phyloP scores from a whole-genome alignment of 148 eudicot species.

The Beta vulgaris region DNA sequence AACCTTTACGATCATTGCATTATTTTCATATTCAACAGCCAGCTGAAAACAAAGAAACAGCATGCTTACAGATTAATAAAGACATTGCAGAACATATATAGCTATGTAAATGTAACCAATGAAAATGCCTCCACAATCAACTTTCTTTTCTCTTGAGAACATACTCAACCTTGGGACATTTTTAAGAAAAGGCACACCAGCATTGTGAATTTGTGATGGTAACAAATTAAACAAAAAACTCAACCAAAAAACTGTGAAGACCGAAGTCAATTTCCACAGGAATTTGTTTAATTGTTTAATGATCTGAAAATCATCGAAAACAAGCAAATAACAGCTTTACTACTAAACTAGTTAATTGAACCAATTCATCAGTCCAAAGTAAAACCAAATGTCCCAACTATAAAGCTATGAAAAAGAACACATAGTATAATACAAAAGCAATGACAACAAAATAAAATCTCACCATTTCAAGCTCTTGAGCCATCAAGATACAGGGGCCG shows the following conservation, averaged over 20 bases:
- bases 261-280: background rate
- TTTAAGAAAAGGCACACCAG: no score
- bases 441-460: background rate
- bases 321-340: background rate
- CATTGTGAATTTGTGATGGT: no score
- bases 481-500: conserved; percentile 96
- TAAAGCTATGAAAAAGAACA: background rate
- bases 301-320: background rate
- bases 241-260: background rate
- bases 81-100: background rate
- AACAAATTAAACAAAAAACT: background rate
- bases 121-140: background rate
- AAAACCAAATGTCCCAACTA: no score
- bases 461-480: conserved; percentile 98
- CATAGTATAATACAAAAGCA: no score
- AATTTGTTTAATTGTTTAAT: background rate
- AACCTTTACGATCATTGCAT: conserved; percentile 76
- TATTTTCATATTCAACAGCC: conserved; percentile 88
- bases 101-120: background rate
- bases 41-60: conserved; percentile 46
- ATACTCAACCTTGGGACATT: background rate
- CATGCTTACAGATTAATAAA: conserved; percentile 10
- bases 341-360: background rate
- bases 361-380: no score
- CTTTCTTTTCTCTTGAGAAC: background rate